Conservation (phyloP, 805 yeast species). For the Cyberlindnera suaveolens region DNA sequence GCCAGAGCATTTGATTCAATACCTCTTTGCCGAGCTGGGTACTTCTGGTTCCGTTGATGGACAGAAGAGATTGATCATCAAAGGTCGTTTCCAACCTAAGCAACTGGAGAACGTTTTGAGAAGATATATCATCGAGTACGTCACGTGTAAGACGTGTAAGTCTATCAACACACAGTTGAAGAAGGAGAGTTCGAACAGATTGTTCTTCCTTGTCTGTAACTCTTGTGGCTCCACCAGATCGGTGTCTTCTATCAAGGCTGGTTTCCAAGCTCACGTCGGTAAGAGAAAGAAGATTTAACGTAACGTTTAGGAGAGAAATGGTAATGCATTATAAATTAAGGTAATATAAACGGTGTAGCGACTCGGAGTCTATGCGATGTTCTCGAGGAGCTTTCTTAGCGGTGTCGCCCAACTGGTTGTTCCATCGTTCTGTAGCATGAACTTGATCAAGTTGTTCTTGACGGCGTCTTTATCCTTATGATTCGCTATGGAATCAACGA, state of each 20-base stretch:
- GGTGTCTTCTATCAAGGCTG: conserved; percentile 95
- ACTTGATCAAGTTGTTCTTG: conserved; percentile 35
- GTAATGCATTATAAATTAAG: neutral
- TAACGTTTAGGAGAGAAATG: neutral
- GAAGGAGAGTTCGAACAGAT: conserved; percentile 93
- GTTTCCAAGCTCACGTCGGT: conserved; percentile 98
- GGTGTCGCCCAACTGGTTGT: conserved; percentile 65
- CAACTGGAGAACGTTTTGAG: conserved; percentile 95
- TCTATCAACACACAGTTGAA: conserved; percentile 93
- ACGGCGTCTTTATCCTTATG: conserved; percentile 23
- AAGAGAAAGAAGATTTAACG: conserved; percentile 61
- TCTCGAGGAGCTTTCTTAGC: conserved; percentile 48
- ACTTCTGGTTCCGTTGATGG: conserved; percentile 99
- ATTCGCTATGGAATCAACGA: conserved; percentile 23
- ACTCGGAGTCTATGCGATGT: conserved; percentile 5
- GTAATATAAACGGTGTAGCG: neutral
- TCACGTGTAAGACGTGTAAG: conserved; percentile 98
- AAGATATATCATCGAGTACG: conserved; percentile 94
- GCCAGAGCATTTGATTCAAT: conserved; percentile 95
- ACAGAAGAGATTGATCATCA: conserved; percentile 91
- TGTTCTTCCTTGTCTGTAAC: conserved; percentile 95
- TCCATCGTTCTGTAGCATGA: conserved; percentile 53
- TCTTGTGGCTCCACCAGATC: conserved; percentile 97
- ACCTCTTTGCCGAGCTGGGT: conserved; percentile 97
- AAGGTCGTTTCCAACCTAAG: conserved; percentile 97